phyloP scores from a whole-genome alignment of 139 green algal species.

The Dunaliella sp. region DNA sequence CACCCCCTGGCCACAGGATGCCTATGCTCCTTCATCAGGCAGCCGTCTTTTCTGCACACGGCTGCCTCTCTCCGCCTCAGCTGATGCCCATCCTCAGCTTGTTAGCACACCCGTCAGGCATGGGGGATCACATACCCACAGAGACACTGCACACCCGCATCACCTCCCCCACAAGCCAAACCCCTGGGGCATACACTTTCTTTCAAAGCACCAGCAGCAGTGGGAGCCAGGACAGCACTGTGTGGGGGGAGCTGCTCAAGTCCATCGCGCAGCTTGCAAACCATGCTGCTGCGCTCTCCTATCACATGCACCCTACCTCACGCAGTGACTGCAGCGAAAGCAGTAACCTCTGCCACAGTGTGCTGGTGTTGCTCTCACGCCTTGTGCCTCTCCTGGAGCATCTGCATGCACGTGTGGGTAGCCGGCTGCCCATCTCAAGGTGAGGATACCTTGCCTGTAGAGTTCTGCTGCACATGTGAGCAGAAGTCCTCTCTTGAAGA shows the following conservation, averaged over 20 bases:
- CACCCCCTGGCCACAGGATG: neutral
- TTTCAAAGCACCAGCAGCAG: neutral
- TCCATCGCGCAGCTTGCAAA: neutral
- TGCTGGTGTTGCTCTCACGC: neutral
- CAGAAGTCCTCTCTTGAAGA: neutral
- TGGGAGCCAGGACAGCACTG: neutral
- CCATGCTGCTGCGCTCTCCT: neutral
- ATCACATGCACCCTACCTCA: neutral
- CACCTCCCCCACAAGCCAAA: too few species aligned
- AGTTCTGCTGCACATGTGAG: too few species aligned
- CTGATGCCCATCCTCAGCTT: neutral
- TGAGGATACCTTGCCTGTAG: too few species aligned
- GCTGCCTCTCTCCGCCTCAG: neutral
- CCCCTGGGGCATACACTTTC: too few species aligned
- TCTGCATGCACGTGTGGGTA: neutral
- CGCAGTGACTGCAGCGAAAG: too few species aligned
- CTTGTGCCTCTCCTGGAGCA: neutral
- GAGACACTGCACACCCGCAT: neutral
- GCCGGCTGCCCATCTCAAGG: neutral
- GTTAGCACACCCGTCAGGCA: too few species aligned
- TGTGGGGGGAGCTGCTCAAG: neutral
- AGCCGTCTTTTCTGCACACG: neutral
- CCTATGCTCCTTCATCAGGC: neutral
- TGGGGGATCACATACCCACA: too few species aligned
- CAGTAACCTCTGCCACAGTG: neutral